Evolutionary conservation across 345 rosid genomes (phyloP).

Genomic region (Erysimum cheiranthoides): DNA sequence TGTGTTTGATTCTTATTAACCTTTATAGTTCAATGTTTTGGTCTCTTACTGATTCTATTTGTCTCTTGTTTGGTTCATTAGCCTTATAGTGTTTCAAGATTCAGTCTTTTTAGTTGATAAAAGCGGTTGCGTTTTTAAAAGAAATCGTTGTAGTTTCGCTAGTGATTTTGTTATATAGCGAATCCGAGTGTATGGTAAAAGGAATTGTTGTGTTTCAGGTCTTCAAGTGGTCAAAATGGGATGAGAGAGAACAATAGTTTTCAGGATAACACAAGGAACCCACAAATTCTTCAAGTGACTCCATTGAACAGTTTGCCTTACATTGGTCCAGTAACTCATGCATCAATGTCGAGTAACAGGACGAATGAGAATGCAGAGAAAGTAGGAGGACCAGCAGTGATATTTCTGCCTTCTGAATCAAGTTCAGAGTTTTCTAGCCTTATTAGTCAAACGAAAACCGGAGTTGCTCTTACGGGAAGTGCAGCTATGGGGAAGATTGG

Average conservation of each 20-base stretch:
- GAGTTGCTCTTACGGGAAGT: conserved; percentile 71
- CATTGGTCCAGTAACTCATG: conserved; percentile 51
- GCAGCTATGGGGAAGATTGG: conserved; percentile 73
- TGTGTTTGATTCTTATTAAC: background rate
- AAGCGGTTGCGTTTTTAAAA: background rate
- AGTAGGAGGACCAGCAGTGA: conserved; percentile 52
- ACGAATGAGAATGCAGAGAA: conserved; percentile 41
- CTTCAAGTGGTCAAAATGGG: conserved; percentile 32
- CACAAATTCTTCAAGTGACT: conserved; percentile 53
- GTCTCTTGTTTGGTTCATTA: background rate
- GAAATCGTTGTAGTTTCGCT: background rate
- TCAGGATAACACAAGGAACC: conserved; percentile 27
- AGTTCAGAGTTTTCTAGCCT: conserved; percentile 53
- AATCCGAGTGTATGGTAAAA: background rate
- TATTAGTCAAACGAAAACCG: conserved; percentile 46
- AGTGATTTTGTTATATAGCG: background rate
- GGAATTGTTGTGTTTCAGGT: conserved; percentile 25
- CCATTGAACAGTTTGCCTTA: conserved; percentile 79
- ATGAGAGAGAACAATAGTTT: conserved; percentile 14
- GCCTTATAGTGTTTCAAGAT: conserved; percentile 14
- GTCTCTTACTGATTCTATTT: background rate
- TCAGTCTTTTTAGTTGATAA: background rate
- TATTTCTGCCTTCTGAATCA: conserved; percentile 60
- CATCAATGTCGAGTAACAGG: conserved; percentile 34
- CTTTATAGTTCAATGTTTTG: background rate